These are phyloP conservation scores for Boeremia lycopersici DNA, from an alignment of 2,329 filamentous ascomycete species.

Conservation along the genomic window DNA sequence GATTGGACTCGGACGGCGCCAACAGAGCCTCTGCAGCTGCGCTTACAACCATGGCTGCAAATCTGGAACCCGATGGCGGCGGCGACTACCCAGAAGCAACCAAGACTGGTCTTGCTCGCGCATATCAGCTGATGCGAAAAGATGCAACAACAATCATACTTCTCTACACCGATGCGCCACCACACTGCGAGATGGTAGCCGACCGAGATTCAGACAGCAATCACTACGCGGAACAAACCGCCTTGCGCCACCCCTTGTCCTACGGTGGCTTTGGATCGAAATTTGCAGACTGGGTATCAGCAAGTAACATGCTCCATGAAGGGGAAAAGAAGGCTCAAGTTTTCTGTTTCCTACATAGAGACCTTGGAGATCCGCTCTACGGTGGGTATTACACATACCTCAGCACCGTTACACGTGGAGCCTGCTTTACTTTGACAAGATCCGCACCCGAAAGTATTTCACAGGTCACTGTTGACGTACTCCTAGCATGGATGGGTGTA, in stretches of 20 bases:
- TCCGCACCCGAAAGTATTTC: conserved; percentile 45
- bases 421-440: conserved; percentile 44
- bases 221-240: conserved; percentile 41
- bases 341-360: conserved; percentile 51
- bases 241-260: conserved; percentile 16
- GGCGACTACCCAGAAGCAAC: conserved; percentile 56
- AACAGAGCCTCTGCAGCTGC: conserved; percentile 7
- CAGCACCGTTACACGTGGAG: conserved; percentile 51
- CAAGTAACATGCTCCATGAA: conserved; percentile 41
- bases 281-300: conserved; percentile 56
- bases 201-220: conserved; percentile 28
- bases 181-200: conserved; percentile 49
- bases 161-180: conserved; percentile 57
- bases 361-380: conserved; percentile 1
- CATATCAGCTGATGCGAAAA: conserved; percentile 55
- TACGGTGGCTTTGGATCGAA: conserved; percentile 44
- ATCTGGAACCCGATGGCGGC: conserved; percentile 44
- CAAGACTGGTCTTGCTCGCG: conserved; percentile 57
- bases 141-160: conserved; percentile 58
- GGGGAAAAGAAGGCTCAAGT: conserved; percentile 52
- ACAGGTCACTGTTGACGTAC: conserved; percentile 50
- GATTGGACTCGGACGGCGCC: background rate
- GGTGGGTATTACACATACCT: conserved; percentile 52
- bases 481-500: conserved; percentile 55
- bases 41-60: conserved; percentile 21